Evolutionary conservation across 75 land plant species (phyloP).

Genomic region (Selaginella moellendorffii): DNA sequence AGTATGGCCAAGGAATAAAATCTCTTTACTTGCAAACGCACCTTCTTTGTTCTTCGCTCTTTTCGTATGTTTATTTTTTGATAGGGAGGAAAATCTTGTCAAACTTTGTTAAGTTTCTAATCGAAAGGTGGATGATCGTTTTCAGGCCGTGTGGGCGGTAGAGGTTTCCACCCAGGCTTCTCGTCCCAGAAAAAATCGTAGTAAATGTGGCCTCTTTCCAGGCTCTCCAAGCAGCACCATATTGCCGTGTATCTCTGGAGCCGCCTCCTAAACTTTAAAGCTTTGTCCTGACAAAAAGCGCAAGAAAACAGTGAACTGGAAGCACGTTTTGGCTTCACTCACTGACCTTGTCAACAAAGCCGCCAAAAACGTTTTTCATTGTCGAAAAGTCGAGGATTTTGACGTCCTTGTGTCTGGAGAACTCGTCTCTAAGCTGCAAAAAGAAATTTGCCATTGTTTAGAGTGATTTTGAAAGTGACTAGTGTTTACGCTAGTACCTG

Average conservation of each 20-base stretch:
- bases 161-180: conserved; percentile 88
- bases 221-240: conserved; percentile 74
- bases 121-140: conserved; percentile 59
- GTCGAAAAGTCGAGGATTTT: conserved; percentile 72
- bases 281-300: conserved; percentile 40
- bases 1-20: too few relatives aligned
- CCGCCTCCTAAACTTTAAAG: conserved; percentile 53
- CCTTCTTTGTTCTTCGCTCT: too few relatives aligned
- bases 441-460: too few relatives aligned
- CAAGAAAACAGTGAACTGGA: too few relatives aligned
- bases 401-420: conserved; percentile 48
- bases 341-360: conserved; percentile 76
- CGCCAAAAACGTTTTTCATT: conserved; percentile 53
- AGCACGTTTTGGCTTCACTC: too few relatives aligned
- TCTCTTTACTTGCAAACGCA: too few relatives aligned
- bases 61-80: too few relatives aligned
- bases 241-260: conserved; percentile 71
- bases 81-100: too few relatives aligned
- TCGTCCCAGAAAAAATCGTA: conserved; percentile 98
- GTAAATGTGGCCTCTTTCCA: conserved; percentile 70
- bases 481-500: background rate
- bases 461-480: too few relatives aligned
- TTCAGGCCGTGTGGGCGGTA: conserved; percentile 41
- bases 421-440: conserved; percentile 47
- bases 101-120: too few relatives aligned